Evolutionary conservation across 192 early-diverging fungal species (phyloP), one percentile per base, ranked within the genome.

Genomic region (Podochytrium sp.): DNA sequence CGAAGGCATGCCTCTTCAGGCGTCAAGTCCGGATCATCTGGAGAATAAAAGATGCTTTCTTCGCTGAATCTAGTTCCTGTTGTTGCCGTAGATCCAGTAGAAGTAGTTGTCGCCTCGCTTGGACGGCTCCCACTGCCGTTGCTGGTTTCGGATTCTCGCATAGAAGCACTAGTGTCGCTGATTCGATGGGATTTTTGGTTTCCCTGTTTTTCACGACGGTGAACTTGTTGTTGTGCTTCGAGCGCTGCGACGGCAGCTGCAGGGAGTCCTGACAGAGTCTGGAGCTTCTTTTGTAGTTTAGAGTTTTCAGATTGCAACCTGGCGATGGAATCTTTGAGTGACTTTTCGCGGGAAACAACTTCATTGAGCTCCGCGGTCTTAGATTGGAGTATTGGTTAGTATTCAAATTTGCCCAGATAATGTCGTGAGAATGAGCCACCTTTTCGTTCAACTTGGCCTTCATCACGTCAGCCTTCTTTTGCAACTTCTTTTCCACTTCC

Each of bases 401-500:
- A 41, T 38, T 25, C 30, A 27, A 23, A 55, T 7, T 27, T 6
- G 52, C 7, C 20, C 20, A 27, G 7, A 55, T 23, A 25, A 23
- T 25, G n/a, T n/a, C n/a, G n/a, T n/a, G n/a, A n/a, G n/a, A n/a
- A n/a, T n/a, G n/a, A 49, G 1, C 12, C n/a, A 78, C 76, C 70
- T 76, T 81, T 12, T 65, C 69, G 23, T 63, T 56, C 3, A 84
- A 64, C 59, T 79, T 81, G 18, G 64, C 56, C 47, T 77, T 77
- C 56, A 84, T 57, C 0, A 3, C 39, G 33, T 75, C 76, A 7
- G 80, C 37, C 35, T 56, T 56, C 29, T 56, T 70, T 52, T 81
- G 65, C 30, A 57, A 50, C 52, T 70, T 74, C 55, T 84, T 84
- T 65, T 81, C 80, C 1, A 63, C 18, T 33, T 81, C 80, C 78